Percentiles rank a stretch among this genome's conserved stretches.
These are phyloP conservation scores for Bipolaris gigantea DNA, from an alignment of 2,329 filamentous ascomycete species.

Conservation along the genomic window DNA sequence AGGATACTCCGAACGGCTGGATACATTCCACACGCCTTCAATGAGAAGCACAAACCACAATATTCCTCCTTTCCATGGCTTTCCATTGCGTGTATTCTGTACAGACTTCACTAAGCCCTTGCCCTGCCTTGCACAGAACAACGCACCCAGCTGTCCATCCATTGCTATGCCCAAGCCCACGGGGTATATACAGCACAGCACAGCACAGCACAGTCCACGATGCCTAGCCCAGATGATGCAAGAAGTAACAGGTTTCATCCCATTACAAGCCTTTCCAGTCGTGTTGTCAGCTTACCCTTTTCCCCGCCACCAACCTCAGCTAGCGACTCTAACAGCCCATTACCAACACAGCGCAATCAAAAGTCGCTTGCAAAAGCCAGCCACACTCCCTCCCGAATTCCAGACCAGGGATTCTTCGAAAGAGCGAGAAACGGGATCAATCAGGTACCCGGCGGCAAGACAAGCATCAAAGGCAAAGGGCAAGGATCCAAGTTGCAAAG, in stretches of 20 bases:
- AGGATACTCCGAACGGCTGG: background rate
- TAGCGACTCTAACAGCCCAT: too few species aligned
- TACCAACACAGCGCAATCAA: too few species aligned
- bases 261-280: background rate
- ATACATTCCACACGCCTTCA: too few species aligned
- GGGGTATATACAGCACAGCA: background rate
- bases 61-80: background rate
- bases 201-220: conserved; percentile 7
- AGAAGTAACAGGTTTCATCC: background rate
- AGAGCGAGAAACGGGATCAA: background rate
- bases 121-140: too few species aligned
- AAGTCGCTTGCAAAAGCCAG: too few species aligned
- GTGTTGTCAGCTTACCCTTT: background rate
- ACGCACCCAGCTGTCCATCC: too few species aligned
- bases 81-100: background rate
- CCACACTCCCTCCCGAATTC: too few species aligned
- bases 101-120: background rate
- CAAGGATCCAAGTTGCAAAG: too few species aligned
- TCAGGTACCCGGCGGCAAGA: background rate
- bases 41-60: background rate
- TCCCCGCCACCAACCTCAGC: background rate
- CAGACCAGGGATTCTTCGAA: background rate
- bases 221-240: conserved; percentile 13
- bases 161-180: background rate
- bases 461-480: too few species aligned